Base-by-base conservation (phyloP, 768 basidiomycete species). In the Pleurotus giganteus region DNA sequence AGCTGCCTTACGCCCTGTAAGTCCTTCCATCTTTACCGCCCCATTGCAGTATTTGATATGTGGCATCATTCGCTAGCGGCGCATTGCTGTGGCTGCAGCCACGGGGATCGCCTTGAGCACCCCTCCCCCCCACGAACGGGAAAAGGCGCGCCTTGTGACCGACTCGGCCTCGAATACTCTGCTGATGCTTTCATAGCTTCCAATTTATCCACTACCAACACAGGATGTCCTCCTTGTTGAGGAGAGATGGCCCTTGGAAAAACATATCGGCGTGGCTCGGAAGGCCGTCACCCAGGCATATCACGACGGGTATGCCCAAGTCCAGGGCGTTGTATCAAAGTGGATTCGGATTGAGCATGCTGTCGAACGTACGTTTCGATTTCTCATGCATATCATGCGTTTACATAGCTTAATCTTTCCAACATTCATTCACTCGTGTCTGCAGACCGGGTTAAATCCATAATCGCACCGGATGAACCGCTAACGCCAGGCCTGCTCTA, bases 401-500 rank as follows among this genome's bases (percentile, higher is more conserved):
- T 27, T 29, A 29, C n/a, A 21, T 12, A 50, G 15, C 15, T 31
- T 8, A 29, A 23, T 19, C 2, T 15, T 7, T 31, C 28, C 53
- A 21, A 27, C 46, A 50, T 23, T 44, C 47, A 47, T 24, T 15
- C 45, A 4, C 39, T 41, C 19, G n/a, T n/a, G n/a, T n/a, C n/a
- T n/a, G n/a, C 66, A 96, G 94, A 76, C 56, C 86, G 92, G 58
- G 74, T 98, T 28, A 94, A 94, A 68, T 81, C 87, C 4, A 81
- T 98, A 61, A 72, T 93, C 12, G 86, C 91, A 0, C 80, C 85
- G 0, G 77, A 88, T 51, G 96, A 98, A 71, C 76, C 86, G 1
- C 81, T 97, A 26, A 93, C 87, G 8, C 95, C 95, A 1, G 92
- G 90, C n/a, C 64, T 89, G 4, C 85, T 98, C 52, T 98, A 96